Conservation (phyloP, 306 rosid genomes). For the Crotalaria pallida region DNA sequence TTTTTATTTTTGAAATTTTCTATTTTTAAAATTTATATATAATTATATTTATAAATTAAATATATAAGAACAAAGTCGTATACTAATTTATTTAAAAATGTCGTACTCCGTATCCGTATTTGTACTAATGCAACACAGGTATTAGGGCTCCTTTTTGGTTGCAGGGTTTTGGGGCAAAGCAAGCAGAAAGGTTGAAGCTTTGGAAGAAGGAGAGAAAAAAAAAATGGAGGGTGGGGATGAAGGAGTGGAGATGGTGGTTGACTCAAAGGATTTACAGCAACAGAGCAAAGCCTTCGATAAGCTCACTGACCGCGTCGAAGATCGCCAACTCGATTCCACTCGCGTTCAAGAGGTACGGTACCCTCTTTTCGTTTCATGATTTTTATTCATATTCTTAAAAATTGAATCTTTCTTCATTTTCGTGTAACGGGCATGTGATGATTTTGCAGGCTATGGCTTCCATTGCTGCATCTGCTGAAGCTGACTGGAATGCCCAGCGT, state of each 20-base stretch:
- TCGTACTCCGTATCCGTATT: no score
- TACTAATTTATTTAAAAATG: no score
- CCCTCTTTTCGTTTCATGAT: neutral
- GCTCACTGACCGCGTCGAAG: conserved; percentile 97
- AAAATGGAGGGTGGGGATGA: conserved; percentile 77
- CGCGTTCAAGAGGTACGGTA: conserved; percentile 70
- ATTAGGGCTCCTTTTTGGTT: no score
- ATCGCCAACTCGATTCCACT: conserved; percentile 95
- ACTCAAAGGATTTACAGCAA: conserved; percentile 82
- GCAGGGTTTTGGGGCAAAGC: neutral
- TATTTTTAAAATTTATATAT: no score
- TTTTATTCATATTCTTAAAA: no score
- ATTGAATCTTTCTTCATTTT: neutral
- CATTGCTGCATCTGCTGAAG: conserved; percentile 81
- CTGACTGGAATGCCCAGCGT: conserved; percentile 70
- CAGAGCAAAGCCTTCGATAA: conserved; percentile 96
- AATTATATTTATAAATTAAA: no score
- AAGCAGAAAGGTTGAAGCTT: neutral
- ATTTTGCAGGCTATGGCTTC: conserved; percentile 84
- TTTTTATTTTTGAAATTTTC: no score
- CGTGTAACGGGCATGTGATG: neutral
- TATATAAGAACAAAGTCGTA: no score
- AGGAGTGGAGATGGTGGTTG: conserved; percentile 61
- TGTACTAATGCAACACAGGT: no score
- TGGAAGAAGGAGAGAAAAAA: neutral